phyloP scores from a whole-genome alignment of 2,329 filamentous ascomycete species.

The Fusarium dlaminii region DNA sequence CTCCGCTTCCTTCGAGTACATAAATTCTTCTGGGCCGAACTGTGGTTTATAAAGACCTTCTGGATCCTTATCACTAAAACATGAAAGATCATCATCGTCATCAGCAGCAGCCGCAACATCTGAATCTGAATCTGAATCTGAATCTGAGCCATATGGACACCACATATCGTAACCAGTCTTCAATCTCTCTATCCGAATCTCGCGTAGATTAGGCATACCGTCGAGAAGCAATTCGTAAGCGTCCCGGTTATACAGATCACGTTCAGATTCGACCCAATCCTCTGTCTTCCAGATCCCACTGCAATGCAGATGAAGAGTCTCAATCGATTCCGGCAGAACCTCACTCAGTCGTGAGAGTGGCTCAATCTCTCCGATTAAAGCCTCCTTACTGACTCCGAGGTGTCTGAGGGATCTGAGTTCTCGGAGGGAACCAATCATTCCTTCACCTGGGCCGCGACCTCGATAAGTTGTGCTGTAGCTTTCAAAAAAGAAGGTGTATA shows the following conservation, averaged over 20 bases:
- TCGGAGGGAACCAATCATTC: conserved; percentile 2
- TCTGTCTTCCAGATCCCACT: accelerated
- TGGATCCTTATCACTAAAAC: background rate
- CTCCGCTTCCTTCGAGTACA: background rate
- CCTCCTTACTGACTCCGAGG: background rate
- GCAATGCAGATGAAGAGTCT: background rate
- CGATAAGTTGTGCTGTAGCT: accelerated
- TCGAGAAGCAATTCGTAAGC: background rate
- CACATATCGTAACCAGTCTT: background rate
- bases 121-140: background rate
- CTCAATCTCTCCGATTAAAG: background rate
- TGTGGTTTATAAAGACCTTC: background rate
- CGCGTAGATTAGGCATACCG: background rate
- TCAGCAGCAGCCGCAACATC: too few species aligned
- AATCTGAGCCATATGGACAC: too few species aligned
- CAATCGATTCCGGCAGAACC: background rate
- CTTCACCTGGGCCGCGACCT: accelerated
- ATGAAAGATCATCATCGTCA: background rate
- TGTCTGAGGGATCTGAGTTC: background rate
- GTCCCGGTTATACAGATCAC: background rate
- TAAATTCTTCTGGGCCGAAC: background rate
- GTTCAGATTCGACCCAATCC: background rate
- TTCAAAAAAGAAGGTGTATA: background rate
- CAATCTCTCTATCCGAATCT: conserved; percentile 1
- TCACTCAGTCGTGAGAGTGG: background rate